Base-by-base conservation (phyloP, 176 grass and related monocot species). In the Avena eriantha region DNA sequence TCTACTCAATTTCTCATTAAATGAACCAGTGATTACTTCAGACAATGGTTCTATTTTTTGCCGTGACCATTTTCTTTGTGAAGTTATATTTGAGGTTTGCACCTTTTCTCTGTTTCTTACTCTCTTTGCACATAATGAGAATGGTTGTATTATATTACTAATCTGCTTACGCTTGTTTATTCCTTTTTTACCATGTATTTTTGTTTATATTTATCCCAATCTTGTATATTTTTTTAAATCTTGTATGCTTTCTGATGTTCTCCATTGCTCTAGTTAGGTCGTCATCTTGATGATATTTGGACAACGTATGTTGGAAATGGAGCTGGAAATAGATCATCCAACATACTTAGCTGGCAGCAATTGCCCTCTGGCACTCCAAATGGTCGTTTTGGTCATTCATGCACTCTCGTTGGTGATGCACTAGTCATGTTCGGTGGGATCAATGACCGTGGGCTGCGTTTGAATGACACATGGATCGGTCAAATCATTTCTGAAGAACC, bases 271-370 rank as follows among this genome's bases (percentile, higher is more conserved):
- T 87, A 89, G 86, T 95, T 90, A 98, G 97, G 97, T 81, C 92
- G 87, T 76, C 97, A 98, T 89, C 90, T 98, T 55, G 94, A 96
- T 88, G 97, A 98, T 82, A 98, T 92, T 55, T 96, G 97, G 97
- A 89, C 89, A 69, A 89, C 93, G 48, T 92, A 98, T 83, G 78
- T 91, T 84, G 96, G 96, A 94, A 94, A 83, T 89, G 90, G 90
- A 82, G 84, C 46, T 77, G 85, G 87, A 75, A 93, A 92, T 87
- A 89, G 86, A 86, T 81, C 46, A 11, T 70, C 82, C 48, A 77
- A 70, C 71, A 43, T 85, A 71, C 70, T 94, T 49, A 88, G 46
- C 58, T 98, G 97, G 97, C 92, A 94, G 59, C 88, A 94, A 45
- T 88, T 98, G 70, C 87, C 76, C 80, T 96, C 94, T 80, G 97